Percentiles rank a stretch among this genome's conserved stretches.
These are phyloP conservation scores for Oldenlandia corymbosa DNA, from an alignment of 257 asterid genomes.

Conservation along the genomic window DNA sequence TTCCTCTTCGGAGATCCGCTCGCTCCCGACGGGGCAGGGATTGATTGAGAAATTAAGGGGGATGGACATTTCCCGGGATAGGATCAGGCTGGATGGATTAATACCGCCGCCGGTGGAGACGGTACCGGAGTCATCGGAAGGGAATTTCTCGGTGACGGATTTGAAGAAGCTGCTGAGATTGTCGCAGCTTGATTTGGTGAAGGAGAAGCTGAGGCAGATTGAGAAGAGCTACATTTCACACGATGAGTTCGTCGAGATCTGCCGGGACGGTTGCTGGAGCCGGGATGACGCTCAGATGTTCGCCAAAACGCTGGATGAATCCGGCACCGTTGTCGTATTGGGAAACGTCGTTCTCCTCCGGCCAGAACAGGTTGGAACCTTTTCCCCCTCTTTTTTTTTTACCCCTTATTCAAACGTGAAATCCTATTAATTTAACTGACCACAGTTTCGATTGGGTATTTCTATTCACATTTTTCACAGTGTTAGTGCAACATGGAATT, in stretches of 20 bases:
- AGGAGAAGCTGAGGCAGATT: constrained; percentile 43
- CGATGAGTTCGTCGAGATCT: constrained; percentile 48
- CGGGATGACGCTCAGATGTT: constrained; percentile 45
- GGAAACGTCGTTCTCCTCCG: constrained; percentile 65
- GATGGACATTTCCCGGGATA: constrained; percentile 51
- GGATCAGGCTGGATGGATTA: constrained; percentile 64
- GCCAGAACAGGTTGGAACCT: constrained; percentile 69
- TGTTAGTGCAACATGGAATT: background rate
- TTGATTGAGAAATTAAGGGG: constrained; percentile 57
- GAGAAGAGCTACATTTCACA: constrained; percentile 39
- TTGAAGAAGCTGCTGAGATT: constrained; percentile 58
- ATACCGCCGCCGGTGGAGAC: constrained; percentile 35
- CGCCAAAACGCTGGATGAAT: constrained; percentile 67
- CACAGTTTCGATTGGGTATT: background rate
- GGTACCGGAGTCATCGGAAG: constrained; percentile 3
- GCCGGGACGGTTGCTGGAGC: constrained; percentile 38
- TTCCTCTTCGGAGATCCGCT: constrained; percentile 27
- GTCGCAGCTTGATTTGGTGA: constrained; percentile 65
- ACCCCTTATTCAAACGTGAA: background rate
- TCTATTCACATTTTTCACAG: no score
- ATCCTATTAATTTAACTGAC: background rate
- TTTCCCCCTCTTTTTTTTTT: background rate
- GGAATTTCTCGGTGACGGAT: constrained; percentile 47
- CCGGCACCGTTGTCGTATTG: constrained; percentile 68
- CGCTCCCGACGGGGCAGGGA: constrained; percentile 56